Evolutionary conservation across 768 basidiomycete genomes (phyloP).

Genomic region (Suillus variegatus): DNA sequence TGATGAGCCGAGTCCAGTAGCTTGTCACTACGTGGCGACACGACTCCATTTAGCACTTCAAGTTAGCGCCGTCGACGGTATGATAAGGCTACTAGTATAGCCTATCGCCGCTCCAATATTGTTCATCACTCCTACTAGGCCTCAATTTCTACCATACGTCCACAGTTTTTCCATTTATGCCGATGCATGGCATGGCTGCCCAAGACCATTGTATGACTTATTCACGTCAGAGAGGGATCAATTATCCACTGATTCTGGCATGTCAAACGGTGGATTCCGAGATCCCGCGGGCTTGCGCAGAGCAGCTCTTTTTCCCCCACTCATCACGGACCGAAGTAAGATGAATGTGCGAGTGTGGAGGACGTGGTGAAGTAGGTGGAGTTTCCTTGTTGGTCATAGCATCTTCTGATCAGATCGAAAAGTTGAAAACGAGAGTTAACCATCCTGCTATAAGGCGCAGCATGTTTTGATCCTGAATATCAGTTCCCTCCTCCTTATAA

Average conservation of each 20-base stretch:
- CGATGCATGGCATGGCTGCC: not conserved
- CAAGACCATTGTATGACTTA: not conserved
- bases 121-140: not conserved
- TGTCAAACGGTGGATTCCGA: not conserved
- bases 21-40: not conserved
- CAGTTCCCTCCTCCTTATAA: not conserved
- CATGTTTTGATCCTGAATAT: not conserved
- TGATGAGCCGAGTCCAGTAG: not conserved
- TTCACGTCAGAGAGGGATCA: not conserved
- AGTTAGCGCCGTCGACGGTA: not conserved
- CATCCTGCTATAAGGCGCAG: not conserved
- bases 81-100: not conserved
- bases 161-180: not conserved
- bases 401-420: not conserved
- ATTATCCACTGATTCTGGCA: not conserved
- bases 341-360: not conserved
- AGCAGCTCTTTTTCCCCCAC: not conserved
- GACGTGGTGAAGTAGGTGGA: not conserved
- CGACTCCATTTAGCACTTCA: not conserved
- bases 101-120: not conserved
- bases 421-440: not conserved
- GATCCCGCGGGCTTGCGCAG: not conserved
- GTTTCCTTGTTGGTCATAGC: not conserved
- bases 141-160: not conserved
- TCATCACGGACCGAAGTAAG: not conserved